Evolutionary conservation across 169 alveolate genomes (phyloP).

Genomic region (Plasmodium cynomolgi): DNA sequence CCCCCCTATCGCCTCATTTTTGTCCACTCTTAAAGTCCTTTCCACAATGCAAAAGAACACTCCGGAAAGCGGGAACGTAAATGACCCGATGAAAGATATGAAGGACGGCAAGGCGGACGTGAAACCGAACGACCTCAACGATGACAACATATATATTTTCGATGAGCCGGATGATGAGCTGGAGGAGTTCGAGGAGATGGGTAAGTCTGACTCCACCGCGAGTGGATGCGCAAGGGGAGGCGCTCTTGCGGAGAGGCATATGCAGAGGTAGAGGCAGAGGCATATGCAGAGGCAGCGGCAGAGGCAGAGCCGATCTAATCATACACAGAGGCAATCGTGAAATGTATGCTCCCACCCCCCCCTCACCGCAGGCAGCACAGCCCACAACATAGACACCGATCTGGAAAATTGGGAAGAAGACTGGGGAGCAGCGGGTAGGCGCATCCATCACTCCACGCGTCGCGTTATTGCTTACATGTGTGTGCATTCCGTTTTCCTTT

Average conservation of each 20-base stretch:
- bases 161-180: constrained; percentile 75
- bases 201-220: background rate
- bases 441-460: background rate
- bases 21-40: background rate
- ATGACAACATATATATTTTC: constrained; percentile 54
- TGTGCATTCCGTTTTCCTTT: background rate
- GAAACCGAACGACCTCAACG: constrained; percentile 32
- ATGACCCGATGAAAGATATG: constrained; percentile 24
- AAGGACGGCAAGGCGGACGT: constrained; percentile 26
- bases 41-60: constrained; percentile 35
- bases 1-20: background rate
- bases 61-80: constrained; percentile 10
- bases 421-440: constrained; percentile 76
- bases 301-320: background rate
- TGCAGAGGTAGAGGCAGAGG: too few species aligned
- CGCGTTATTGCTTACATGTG: background rate
- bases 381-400: constrained; percentile 63
- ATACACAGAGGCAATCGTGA: background rate
- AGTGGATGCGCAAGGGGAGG: background rate
- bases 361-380: constrained; percentile 31
- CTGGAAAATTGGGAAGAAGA: constrained; percentile 75
- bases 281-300: too few species aligned
- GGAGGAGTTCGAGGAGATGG: constrained; percentile 76
- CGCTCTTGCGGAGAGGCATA: too few species aligned
- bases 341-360: background rate